Evolutionary conservation across 441 rosid genomes (phyloP), one percentile per base, ranked within the genome.

Genomic region (Syzygium malaccense): DNA sequence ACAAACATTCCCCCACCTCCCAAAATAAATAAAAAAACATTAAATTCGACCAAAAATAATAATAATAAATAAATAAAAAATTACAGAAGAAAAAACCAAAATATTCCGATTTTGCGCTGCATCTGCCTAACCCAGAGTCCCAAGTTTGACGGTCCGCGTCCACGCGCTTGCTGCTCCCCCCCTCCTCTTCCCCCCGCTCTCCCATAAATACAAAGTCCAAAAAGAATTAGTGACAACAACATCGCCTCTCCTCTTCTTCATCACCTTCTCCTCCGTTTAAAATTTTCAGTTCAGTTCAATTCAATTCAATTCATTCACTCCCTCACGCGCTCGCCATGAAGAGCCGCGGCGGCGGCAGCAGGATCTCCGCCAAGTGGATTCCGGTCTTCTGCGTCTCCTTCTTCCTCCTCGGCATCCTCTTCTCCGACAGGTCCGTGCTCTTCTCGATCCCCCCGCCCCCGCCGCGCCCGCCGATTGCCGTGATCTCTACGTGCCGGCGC

Each of bases 331-430:
- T 37, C 5, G 83, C 83, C 51, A 97, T 95, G 98, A 96, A 95
- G 93, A 88, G 58, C 55, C 96, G 97, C 78, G 88, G 90, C 78
- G 88, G 90, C 88, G 56, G 93, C 56, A 86, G 60, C 78, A 95
- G 89, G 86, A 88, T 95, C 41, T 92, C 97, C 56, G 28, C 92
- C 32, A 94, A 92, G 92, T 97, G 97, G 98, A 87, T 96, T 90
- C 96, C 97, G 2, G 85, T 96, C 87, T 60, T 97, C 89, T 95
- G 97, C 90, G 85, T 93, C 49, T 94, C 92, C 30, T 97, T 93
- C 91, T 97, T 97, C 88, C 91, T 92, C 89, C 93, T 96, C 87
- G 98, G 98, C 86, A 90, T 94, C 86, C 90, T 96, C 91, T 90
- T 95, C 94, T 93, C 96, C 87, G 92, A 92, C 93, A 93, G 96